Percentiles rank a stretch among this genome's conserved stretches.
Conservation (phyloP, 2,329 filamentous ascomycete genomes). For the Penicillium paneum region DNA sequence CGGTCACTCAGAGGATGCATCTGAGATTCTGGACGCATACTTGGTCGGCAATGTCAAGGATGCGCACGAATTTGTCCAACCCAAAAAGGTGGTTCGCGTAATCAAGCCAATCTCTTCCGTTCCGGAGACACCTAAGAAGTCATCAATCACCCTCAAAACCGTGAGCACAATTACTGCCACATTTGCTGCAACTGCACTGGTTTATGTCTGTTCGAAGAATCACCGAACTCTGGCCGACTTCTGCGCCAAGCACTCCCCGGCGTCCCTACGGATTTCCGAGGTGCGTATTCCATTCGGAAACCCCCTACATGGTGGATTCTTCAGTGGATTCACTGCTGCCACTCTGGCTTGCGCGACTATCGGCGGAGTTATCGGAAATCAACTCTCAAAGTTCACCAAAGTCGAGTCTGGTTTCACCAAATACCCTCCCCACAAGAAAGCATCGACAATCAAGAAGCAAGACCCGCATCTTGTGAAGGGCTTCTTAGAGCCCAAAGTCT, state of each 20-base stretch:
- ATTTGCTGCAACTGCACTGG: constrained; percentile 6
- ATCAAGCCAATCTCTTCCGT: constrained; percentile 11
- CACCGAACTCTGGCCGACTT: not conserved
- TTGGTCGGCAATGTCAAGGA: constrained; percentile 35
- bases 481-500: constrained; percentile 51
- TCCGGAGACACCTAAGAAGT: constrained; percentile 1
- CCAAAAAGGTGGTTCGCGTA: constrained; percentile 22
- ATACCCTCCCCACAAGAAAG: constrained; percentile 42
- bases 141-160: constrained; percentile 28
- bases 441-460: constrained; percentile 37
- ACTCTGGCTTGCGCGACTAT: constrained; percentile 9
- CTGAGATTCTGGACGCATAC: constrained; percentile 40
- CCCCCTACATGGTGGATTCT: constrained; percentile 20
- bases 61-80: constrained; percentile 18
- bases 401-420: constrained; percentile 27
- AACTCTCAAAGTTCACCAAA: constrained; percentile 19
- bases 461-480: constrained; percentile 45
- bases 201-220: constrained; percentile 12
- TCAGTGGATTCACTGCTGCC: constrained; percentile 23
- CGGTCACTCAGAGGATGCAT: constrained; percentile 47
- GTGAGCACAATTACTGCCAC: constrained; percentile 19
- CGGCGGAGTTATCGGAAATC: constrained; percentile 12
- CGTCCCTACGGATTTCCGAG: constrained; percentile 2
- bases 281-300: not conserved
- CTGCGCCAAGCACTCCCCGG: not conserved